These are phyloP conservation scores for Ustilago vetiveriae DNA, from an alignment of 1,284 basidiomycete genomes.

Conservation along the genomic window DNA sequence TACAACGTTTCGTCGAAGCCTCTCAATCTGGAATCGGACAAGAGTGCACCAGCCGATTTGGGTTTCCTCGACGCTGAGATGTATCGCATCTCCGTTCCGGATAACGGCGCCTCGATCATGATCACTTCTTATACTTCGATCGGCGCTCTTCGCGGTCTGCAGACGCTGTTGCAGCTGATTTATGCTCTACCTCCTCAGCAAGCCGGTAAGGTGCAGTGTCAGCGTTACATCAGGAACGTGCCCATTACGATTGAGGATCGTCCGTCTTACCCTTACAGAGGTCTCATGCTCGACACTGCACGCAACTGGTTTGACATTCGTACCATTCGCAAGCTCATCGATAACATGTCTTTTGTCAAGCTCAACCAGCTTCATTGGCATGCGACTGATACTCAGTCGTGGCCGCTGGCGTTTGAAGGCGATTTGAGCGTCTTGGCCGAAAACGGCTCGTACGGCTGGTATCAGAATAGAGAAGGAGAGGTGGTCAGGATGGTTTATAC, in stretches of 20 bases:
- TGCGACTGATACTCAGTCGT: constrained; percentile 73
- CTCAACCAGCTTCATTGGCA: constrained; percentile 81
- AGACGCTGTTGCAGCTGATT: constrained; percentile 80
- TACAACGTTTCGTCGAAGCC: constrained; percentile 12
- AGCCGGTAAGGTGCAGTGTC: neutral
- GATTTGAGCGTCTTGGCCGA: constrained; percentile 74
- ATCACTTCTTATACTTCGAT: constrained; percentile 78
- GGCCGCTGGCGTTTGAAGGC: constrained; percentile 74
- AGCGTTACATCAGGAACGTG: constrained; percentile 70
- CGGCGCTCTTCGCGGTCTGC: constrained; percentile 81
- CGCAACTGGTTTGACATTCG: constrained; percentile 72
- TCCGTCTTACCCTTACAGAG: constrained; percentile 71
- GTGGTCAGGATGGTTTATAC: constrained; percentile 71
- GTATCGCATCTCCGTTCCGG: constrained; percentile 76
- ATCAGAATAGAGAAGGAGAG: constrained; percentile 45
- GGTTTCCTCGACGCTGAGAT: constrained; percentile 70
- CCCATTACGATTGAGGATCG: constrained; percentile 68
- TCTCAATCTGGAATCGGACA: constrained; percentile 24
- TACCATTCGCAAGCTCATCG: constrained; percentile 78
- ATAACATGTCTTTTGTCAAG: constrained; percentile 88
- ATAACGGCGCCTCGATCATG: constrained; percentile 73
- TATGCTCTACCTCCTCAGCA: constrained; percentile 68
- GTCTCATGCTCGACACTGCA: constrained; percentile 82
- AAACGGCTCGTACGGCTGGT: constrained; percentile 76
- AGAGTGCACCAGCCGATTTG: constrained; percentile 17